A percentile compares a stretch with the other conserved stretches of the same genome.
These are phyloP conservation scores for Candida silvatica DNA, from an alignment of 805 yeast genomes.

Conservation along the genomic window DNA sequence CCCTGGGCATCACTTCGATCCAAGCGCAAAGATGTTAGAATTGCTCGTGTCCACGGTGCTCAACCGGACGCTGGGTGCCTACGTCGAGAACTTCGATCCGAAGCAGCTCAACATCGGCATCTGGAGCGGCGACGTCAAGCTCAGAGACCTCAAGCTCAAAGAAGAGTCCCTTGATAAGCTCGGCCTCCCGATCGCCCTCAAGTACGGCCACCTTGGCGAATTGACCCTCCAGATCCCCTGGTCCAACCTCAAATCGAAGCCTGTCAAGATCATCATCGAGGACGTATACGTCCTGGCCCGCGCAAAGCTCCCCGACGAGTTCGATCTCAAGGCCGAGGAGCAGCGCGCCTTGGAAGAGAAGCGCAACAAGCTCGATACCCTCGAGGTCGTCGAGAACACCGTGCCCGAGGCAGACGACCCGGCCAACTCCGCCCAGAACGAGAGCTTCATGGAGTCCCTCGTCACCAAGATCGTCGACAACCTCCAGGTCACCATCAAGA, in stretches of 20 bases:
- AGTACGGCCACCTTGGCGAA: conserved; percentile 84
- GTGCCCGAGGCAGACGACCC: conserved; percentile 19
- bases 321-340: conserved; percentile 47
- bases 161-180: conserved; percentile 85
- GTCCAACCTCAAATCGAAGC: conserved; percentile 88
- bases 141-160: conserved; percentile 68
- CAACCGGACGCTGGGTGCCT: conserved; percentile 57
- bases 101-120: conserved; percentile 92
- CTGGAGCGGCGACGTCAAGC: conserved; percentile 94
- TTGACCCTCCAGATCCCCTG: conserved; percentile 91
- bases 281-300: conserved; percentile 78
- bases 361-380: conserved; percentile 53
- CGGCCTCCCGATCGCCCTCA: conserved; percentile 78
- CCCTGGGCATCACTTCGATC: background rate
- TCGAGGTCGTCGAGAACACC: conserved; percentile 46
- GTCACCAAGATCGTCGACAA: conserved; percentile 89
- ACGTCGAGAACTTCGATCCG: conserved; percentile 93
- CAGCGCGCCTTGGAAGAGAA: conserved; percentile 57
- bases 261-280: conserved; percentile 80
- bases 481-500: conserved; percentile 81
- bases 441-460: conserved; percentile 78
- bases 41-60: conserved; percentile 56
- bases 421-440: conserved; percentile 45
- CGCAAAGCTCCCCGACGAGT: conserved; percentile 55
- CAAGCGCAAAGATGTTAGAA: conserved; percentile 43